A percentile compares a stretch with the other conserved stretches of the same genome.
These are phyloP conservation scores for Leptomonas seymouri DNA, from an alignment of 208 protist species.

Conservation along the genomic window DNA sequence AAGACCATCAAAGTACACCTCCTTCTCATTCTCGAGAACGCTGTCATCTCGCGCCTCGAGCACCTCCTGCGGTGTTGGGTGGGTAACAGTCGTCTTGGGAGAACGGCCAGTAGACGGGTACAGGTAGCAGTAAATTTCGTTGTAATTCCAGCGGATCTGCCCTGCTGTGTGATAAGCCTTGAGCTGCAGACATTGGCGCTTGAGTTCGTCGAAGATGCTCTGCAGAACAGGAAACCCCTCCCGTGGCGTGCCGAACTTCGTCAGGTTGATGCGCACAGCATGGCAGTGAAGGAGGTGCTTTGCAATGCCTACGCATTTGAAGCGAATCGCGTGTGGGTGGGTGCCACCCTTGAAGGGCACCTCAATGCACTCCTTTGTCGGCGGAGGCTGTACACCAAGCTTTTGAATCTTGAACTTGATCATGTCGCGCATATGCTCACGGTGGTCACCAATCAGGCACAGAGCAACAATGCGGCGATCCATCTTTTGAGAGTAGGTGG, in stretches of 20 bases:
- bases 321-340: conserved; percentile 85
- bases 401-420: conserved; percentile 87
- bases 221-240: conserved; percentile 87
- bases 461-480: conserved; percentile 80
- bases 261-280: conserved; percentile 77
- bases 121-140: conserved; percentile 87
- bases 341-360: conserved; percentile 86
- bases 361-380: conserved; percentile 68
- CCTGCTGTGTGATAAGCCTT: conserved; percentile 80
- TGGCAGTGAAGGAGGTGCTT: conserved; percentile 81
- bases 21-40: conserved; percentile 75
- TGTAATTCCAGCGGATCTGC: conserved; percentile 67
- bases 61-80: conserved; percentile 66
- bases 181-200: conserved; percentile 64
- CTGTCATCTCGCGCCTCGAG: conserved; percentile 58
- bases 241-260: conserved; percentile 82
- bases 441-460: conserved; percentile 82
- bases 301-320: conserved; percentile 83
- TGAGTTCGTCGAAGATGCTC: conserved; percentile 80
- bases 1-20: conserved; percentile 86
- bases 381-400: conserved; percentile 80
- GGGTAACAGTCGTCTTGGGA: conserved; percentile 79
- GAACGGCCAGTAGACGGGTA: conserved; percentile 83
- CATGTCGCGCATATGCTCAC: conserved; percentile 83
- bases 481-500: conserved; percentile 64